These are phyloP conservation scores for Bolboschoenus planiculmis DNA, from an alignment of 176 grass and related monocot genomes.

Conservation along the genomic window DNA sequence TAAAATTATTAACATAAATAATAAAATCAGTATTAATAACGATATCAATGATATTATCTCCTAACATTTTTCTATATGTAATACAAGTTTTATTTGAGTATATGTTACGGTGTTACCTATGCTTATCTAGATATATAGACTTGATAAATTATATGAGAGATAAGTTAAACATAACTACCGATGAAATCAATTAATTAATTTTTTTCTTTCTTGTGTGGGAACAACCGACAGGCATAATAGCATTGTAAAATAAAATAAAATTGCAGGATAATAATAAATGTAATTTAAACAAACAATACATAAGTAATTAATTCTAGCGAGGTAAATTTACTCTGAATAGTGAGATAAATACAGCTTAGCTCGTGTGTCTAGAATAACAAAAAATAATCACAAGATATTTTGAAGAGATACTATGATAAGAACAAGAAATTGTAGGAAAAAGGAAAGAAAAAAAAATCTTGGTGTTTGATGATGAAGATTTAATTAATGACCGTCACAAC, in stretches of 20 bases:
- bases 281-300: background rate
- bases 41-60: no score
- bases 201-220: background rate
- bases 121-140: background rate
- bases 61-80: background rate
- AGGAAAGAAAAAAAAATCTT: background rate
- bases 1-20: no score
- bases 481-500: constrained; percentile 20
- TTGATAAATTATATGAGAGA: background rate
- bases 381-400: constrained; percentile 1
- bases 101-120: no score
- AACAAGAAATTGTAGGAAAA: background rate
- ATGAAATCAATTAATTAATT: no score
- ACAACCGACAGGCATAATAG: background rate
- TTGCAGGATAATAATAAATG: background rate
- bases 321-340: constrained; percentile 11
- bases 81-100: background rate
- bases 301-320: constrained; percentile 6
- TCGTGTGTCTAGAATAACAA: constrained; percentile 14
- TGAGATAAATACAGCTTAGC: constrained; percentile 1
- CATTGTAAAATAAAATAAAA: background rate
- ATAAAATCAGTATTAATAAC: no score
- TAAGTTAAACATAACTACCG: background rate
- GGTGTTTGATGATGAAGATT: background rate
- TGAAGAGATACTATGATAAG: background rate